Conservation (phyloP, 306 rosid genomes). For the Ormosia semicastrata region DNA sequence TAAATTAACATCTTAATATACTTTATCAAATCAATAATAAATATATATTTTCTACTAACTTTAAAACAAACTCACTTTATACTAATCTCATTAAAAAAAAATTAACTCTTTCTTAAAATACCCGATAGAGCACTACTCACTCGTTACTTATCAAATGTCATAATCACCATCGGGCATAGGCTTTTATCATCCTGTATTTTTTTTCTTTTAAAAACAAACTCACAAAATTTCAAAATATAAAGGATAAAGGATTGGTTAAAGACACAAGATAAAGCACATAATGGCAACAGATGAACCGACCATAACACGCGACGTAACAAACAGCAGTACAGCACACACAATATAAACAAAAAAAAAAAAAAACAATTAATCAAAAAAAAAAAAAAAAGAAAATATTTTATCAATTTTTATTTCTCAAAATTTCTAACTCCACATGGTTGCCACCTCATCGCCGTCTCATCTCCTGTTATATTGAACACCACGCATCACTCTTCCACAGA, state of each 20-base stretch:
- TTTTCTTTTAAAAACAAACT: neutral
- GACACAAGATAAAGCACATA: constrained; percentile 27
- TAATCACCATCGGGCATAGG: neutral
- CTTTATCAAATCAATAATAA: too few relatives aligned
- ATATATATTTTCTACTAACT: too few relatives aligned
- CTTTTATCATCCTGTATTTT: neutral
- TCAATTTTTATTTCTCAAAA: neutral
- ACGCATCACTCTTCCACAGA: neutral
- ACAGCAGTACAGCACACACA: neutral
- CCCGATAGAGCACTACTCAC: too few relatives aligned
- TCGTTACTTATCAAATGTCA: too few relatives aligned
- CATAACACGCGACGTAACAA: constrained; percentile 19
- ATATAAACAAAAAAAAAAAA: neutral
- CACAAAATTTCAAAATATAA: neutral
- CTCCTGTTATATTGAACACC: constrained; percentile 31
- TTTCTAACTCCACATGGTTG: constrained; percentile 32
- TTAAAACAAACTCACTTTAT: too few relatives aligned
- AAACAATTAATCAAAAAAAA: too few relatives aligned
- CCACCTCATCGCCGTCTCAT: constrained; percentile 40
- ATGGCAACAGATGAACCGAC: constrained; percentile 2
- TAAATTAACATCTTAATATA: too few relatives aligned
- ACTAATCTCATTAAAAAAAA: too few relatives aligned
- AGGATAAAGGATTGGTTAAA: neutral
- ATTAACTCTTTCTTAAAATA: too few relatives aligned
- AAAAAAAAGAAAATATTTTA: too few relatives aligned